Percentiles rank a stretch among this genome's conserved stretches.
phyloP scores from a whole-genome alignment of 495 filamentous ascomycete species.

The Schizothecium vesticola region DNA sequence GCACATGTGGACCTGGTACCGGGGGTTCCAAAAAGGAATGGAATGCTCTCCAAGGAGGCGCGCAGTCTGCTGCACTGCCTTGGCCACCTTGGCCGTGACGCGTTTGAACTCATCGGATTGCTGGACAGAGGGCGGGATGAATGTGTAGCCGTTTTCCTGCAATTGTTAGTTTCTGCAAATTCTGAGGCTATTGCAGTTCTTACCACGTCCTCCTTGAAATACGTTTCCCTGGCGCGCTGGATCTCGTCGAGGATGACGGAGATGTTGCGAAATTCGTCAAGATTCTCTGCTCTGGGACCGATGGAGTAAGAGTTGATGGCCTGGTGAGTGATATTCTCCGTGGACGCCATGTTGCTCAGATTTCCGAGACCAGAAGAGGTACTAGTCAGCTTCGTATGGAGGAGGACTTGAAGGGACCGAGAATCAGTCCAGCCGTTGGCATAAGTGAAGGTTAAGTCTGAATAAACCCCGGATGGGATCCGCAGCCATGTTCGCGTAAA shows the following conservation, averaged over 20 bases:
- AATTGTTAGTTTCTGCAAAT: background rate
- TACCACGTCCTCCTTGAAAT: slow-evolving; percentile 27
- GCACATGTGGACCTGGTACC: slow-evolving; percentile 45
- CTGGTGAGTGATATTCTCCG: slow-evolving; percentile 16
- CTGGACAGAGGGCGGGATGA: slow-evolving; percentile 29
- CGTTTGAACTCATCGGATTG: slow-evolving; percentile 25
- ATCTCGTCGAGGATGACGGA: slow-evolving; percentile 32
- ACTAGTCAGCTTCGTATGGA: no score
- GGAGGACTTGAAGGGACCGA: no score
- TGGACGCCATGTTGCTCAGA: background rate
- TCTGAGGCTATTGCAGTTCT: no score
- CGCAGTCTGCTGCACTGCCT: slow-evolving; percentile 17
- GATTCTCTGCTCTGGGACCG: slow-evolving; percentile 39
- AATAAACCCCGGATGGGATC: no score
- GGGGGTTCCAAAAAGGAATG: slow-evolving; percentile 43
- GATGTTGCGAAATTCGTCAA: slow-evolving; percentile 34
- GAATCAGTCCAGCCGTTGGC: no score
- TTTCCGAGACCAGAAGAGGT: background rate
- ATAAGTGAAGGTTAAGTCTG: no score
- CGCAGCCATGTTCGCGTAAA: no score
- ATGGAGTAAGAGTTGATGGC: slow-evolving; percentile 40
- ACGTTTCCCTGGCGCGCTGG: slow-evolving; percentile 24
- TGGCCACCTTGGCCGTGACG: slow-evolving; percentile 23
- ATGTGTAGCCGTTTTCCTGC: slow-evolving; percentile 21
- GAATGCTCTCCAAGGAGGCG: slow-evolving; percentile 29